These are phyloP conservation scores for Lasiodiplodia theobromae DNA, from an alignment of 2,329 filamentous ascomycete genomes.

Conservation along the genomic window DNA sequence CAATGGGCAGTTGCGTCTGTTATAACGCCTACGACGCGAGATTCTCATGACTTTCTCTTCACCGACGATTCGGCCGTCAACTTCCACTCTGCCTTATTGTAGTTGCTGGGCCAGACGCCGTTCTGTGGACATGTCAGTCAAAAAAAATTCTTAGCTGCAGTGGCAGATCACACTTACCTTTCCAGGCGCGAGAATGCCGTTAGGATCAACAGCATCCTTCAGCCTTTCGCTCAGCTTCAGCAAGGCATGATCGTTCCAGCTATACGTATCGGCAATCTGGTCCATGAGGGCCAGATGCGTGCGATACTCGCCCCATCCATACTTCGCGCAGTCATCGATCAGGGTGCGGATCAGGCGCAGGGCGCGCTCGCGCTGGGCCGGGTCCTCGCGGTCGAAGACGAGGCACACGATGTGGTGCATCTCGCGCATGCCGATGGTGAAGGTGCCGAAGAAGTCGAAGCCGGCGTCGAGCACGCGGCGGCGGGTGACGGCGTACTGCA, in stretches of 20 bases:
- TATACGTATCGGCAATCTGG: slow-evolving; percentile 56
- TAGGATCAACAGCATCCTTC: slow-evolving; percentile 56
- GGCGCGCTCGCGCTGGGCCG: slow-evolving; percentile 36
- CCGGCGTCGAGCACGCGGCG: slow-evolving; percentile 35
- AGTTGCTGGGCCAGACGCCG: slow-evolving; percentile 5
- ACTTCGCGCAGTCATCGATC: slow-evolving; percentile 49
- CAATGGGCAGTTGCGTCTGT: background rate
- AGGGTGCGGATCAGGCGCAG: slow-evolving; percentile 41
- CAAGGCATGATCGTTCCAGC: slow-evolving; percentile 52
- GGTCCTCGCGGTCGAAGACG: slow-evolving; percentile 41
- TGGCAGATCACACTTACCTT: slow-evolving; percentile 29
- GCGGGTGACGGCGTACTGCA: slow-evolving; percentile 44
- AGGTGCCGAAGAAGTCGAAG: slow-evolving; percentile 39
- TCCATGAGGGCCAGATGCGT: slow-evolving; percentile 57
- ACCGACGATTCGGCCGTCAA: slow-evolving; percentile 3
- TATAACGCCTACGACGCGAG: background rate
- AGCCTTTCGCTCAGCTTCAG: slow-evolving; percentile 54
- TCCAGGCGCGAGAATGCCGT: slow-evolving; percentile 40
- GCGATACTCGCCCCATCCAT: slow-evolving; percentile 56
- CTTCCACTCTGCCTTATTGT: slow-evolving; percentile 22
- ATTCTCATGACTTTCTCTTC: background rate
- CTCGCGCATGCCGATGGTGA: slow-evolving; percentile 47
- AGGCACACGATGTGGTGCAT: slow-evolving; percentile 51
- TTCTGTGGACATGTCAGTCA: background rate
- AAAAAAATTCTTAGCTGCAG: background rate